Percentiles rank a stretch among this genome's conserved stretches.
phyloP scores from a whole-genome alignment of 768 basidiomycete species.

The Lentinus brumalis region DNA sequence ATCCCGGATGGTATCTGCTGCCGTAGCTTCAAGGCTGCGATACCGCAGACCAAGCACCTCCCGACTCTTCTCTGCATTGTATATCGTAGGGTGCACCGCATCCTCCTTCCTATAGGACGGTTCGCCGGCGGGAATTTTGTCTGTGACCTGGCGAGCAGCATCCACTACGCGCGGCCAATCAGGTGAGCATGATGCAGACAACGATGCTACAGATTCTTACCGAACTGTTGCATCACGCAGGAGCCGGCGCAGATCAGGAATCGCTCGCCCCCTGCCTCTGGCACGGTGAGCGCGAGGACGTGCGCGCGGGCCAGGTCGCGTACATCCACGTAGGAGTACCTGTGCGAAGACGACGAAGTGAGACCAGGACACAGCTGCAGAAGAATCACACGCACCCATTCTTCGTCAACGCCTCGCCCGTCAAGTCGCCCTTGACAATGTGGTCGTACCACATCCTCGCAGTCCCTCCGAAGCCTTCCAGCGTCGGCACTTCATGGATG shows the following conservation, averaged over 20 bases:
- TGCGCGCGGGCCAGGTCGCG: constrained; percentile 38
- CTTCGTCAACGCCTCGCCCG: constrained; percentile 14
- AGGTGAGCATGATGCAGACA: no score
- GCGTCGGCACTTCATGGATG: constrained; percentile 34
- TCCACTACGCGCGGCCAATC: neutral
- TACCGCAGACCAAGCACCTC: constrained; percentile 24
- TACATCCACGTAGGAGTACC: constrained; percentile 35
- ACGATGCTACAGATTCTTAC: constrained; percentile 8
- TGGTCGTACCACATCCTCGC: constrained; percentile 21
- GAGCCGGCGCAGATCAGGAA: constrained; percentile 33
- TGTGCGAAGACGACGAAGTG: neutral
- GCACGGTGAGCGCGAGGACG: constrained; percentile 30
- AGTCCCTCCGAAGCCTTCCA: constrained; percentile 40
- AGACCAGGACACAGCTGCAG: no score
- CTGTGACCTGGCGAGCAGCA: neutral
- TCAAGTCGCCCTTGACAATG: constrained; percentile 13
- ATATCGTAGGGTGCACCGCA: neutral
- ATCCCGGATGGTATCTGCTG: constrained; percentile 21
- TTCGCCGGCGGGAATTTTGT: neutral
- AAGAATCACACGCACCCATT: constrained; percentile 4
- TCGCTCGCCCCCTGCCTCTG: constrained; percentile 40
- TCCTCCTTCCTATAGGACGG: neutral
- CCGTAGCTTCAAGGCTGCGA: constrained; percentile 17
- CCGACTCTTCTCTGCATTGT: neutral
- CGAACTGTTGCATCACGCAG: constrained; percentile 24